Percentiles rank a stretch among this genome's conserved stretches.
These are phyloP conservation scores for Isatis lusitanica DNA, from an alignment of 441 rosid genomes.

Conservation along the genomic window DNA sequence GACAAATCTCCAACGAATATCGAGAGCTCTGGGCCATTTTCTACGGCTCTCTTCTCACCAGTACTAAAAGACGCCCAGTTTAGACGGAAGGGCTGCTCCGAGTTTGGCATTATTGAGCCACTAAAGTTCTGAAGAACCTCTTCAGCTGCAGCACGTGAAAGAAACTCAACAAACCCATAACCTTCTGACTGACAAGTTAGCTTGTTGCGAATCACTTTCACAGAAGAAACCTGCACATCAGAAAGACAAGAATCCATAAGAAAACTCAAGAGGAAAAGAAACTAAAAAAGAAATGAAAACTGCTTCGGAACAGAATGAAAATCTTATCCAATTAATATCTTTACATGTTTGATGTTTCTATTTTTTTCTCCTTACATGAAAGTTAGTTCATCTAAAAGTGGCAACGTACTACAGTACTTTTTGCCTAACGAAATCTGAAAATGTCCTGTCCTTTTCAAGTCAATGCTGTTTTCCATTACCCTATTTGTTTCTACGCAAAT, in stretches of 20 bases:
- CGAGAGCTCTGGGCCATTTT: constrained; percentile 63
- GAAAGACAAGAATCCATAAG: constrained; percentile 25
- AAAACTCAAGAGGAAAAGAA: not conserved
- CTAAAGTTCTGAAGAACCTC: constrained; percentile 61
- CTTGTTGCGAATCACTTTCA: constrained; percentile 74
- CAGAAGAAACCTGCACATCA: constrained; percentile 51
- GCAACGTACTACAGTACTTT: constrained; percentile 28
- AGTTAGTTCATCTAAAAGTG: constrained; percentile 28
- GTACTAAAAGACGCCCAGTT: constrained; percentile 78
- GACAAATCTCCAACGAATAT: constrained; percentile 76
- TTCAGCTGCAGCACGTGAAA: constrained; percentile 61
- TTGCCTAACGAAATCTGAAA: constrained; percentile 10
- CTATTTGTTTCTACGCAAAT: constrained; percentile 10
- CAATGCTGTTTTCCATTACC: constrained; percentile 33
- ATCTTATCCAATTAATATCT: not conserved
- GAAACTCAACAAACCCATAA: constrained; percentile 72
- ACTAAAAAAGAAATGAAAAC: not conserved
- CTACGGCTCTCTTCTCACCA: constrained; percentile 57
- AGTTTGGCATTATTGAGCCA: constrained; percentile 64
- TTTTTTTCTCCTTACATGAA: not conserved
- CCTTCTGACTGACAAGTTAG: constrained; percentile 72
- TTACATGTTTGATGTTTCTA: not conserved
- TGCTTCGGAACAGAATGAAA: not conserved
- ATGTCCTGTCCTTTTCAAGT: constrained; percentile 35
- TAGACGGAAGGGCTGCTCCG: constrained; percentile 67